These are phyloP conservation scores for Rhodotorula sp. DNA, from an alignment of 1,284 basidiomycete genomes.

Conservation along the genomic window DNA sequence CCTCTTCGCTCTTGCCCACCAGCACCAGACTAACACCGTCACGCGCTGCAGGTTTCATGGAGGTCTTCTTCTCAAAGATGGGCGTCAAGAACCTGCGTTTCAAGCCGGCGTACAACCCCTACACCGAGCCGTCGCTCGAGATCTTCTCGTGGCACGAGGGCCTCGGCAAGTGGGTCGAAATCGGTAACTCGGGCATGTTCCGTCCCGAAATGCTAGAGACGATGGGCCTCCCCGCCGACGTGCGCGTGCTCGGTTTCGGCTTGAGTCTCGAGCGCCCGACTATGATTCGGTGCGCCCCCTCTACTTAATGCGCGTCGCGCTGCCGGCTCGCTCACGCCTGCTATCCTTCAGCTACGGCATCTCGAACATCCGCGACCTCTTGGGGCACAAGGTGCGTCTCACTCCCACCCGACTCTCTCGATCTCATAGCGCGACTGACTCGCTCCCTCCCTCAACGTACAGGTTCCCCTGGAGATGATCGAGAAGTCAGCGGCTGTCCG, in stretches of 20 bases:
- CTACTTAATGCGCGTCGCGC: neutral
- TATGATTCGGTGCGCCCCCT: slow-evolving; percentile 84
- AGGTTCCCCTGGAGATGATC: slow-evolving; percentile 63
- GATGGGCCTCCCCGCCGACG: slow-evolving; percentile 97
- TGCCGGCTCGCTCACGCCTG: slow-evolving; percentile 45
- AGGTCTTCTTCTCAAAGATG: slow-evolving; percentile 98
- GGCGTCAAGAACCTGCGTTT: slow-evolving; percentile 75
- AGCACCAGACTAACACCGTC: neutral
- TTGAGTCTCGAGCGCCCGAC: slow-evolving; percentile 95
- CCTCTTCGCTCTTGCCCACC: neutral
- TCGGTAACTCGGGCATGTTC: slow-evolving; percentile 91
- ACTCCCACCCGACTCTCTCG: slow-evolving; percentile 57
- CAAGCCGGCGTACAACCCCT: slow-evolving; percentile 97
- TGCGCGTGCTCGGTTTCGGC: slow-evolving; percentile 97
- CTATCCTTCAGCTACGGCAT: slow-evolving; percentile 66
- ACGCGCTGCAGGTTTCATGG: slow-evolving; percentile 77
- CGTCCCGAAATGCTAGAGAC: slow-evolving; percentile 98
- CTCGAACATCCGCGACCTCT: slow-evolving; percentile 93
- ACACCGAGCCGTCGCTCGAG: slow-evolving; percentile 98
- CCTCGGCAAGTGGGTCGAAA: slow-evolving; percentile 93
- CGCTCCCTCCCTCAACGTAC: neutral
- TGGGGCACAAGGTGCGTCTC: slow-evolving; percentile 83
- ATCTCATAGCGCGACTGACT: neutral
- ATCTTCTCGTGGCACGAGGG: slow-evolving; percentile 98
- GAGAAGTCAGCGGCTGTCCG: slow-evolving; percentile 87